These are phyloP conservation scores for Pseudoneurospora amorphoporcata DNA, from an alignment of 495 filamentous ascomycete genomes.

Conservation along the genomic window DNA sequence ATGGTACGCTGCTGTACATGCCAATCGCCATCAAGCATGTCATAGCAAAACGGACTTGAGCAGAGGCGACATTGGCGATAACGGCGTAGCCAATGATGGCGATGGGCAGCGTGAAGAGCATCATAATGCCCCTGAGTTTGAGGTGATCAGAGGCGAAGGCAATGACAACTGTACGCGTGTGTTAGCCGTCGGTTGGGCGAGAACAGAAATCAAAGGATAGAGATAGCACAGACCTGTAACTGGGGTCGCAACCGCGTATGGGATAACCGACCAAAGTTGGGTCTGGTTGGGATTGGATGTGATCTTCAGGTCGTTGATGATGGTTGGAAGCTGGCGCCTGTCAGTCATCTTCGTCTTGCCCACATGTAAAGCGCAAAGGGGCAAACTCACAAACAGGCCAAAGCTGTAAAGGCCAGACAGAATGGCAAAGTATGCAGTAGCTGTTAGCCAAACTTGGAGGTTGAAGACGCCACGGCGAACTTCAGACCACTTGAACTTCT, in stretches of 20 bases:
- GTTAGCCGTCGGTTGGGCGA: background rate
- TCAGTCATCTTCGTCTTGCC: constrained; percentile 26
- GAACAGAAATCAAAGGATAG: constrained; percentile 19
- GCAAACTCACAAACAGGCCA: constrained; percentile 41
- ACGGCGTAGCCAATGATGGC: constrained; percentile 50
- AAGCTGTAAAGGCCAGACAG: constrained; percentile 36
- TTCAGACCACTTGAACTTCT: constrained; percentile 55
- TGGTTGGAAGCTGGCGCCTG: constrained; percentile 55
- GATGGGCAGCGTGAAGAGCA: constrained; percentile 34
- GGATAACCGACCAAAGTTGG: constrained; percentile 58
- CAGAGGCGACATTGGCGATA: constrained; percentile 26
- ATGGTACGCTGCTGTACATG: constrained; percentile 68
- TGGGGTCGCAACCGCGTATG: constrained; percentile 51
- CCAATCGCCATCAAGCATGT: constrained; percentile 62
- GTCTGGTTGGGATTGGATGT: constrained; percentile 50
- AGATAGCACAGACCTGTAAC: constrained; percentile 37
- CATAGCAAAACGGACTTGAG: constrained; percentile 60
- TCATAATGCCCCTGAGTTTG: constrained; percentile 30
- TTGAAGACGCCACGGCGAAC: constrained; percentile 49
- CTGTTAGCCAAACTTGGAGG: constrained; percentile 44
- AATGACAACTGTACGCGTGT: constrained; percentile 20
- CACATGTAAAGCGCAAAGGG: background rate
- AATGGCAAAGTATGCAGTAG: constrained; percentile 35
- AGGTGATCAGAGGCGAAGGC: constrained; percentile 38
- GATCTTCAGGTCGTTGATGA: constrained; percentile 50